Evolutionary conservation across 495 filamentous ascomycete genomes (phyloP).

Genomic region (Hyaloscypha hepaticicola): DNA sequence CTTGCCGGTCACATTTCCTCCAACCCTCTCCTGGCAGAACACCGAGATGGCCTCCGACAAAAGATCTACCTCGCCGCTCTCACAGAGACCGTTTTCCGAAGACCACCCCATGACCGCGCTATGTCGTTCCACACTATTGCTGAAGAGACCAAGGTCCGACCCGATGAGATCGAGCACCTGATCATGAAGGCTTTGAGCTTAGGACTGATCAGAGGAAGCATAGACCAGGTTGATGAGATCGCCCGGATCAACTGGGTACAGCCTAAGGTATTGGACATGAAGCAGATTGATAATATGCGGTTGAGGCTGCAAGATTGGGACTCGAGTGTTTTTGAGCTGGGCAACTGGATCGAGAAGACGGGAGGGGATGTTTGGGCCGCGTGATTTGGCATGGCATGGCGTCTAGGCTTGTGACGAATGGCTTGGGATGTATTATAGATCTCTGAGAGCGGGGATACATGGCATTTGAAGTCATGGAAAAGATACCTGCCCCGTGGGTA

Average conservation of each 20-base stretch:
- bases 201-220: constrained; percentile 84
- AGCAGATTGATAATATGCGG: constrained; percentile 94
- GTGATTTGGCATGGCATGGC: constrained; percentile 42
- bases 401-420: constrained; percentile 25
- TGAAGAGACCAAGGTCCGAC: constrained; percentile 86
- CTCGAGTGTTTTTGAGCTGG: constrained; percentile 87
- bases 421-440: constrained; percentile 29
- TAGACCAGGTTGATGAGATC: constrained; percentile 93
- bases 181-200: constrained; percentile 98
- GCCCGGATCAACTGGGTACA: constrained; percentile 98
- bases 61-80: constrained; percentile 96
- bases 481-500: constrained; percentile 4
- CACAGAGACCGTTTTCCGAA: constrained; percentile 94
- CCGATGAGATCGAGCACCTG: constrained; percentile 91
- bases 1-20: constrained; percentile 74
- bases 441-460: constrained; percentile 15
- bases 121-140: constrained; percentile 88
- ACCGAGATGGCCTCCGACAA: constrained; percentile 82
- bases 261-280: constrained; percentile 94
- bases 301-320: constrained; percentile 89
- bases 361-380: constrained; percentile 91
- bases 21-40: constrained; percentile 74
- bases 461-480: constrained; percentile 8
- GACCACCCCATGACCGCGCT: constrained; percentile 91
- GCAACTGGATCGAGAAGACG: constrained; percentile 89